Percentiles rank a stretch among this genome's conserved stretches.
Conservation (phyloP, 306 rosid species). For the Sicyos baderoa region DNA sequence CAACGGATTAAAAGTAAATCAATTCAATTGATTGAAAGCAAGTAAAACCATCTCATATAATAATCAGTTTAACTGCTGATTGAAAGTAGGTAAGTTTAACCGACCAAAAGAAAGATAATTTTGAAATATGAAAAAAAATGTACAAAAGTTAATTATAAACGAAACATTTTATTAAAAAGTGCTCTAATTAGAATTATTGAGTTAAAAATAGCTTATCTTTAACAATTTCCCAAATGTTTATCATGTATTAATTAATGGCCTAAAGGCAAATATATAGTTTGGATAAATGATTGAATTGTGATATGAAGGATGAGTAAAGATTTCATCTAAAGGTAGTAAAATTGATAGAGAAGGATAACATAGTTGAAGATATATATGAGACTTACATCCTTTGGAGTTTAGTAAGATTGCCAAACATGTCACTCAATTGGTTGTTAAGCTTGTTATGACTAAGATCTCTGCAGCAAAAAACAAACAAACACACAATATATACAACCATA, state of each 20-base stretch:
- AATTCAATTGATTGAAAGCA: too few species aligned
- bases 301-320: neutral
- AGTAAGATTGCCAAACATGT: constrained; percentile 54
- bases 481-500: constrained; percentile 17
- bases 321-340: neutral
- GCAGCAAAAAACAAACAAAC: constrained; percentile 23
- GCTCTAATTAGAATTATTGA: too few species aligned
- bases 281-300: neutral
- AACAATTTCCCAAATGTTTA: too few species aligned
- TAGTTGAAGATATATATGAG: neutral
- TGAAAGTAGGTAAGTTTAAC: too few species aligned
- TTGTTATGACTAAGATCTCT: constrained; percentile 67
- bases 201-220: too few species aligned
- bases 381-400: constrained; percentile 72
- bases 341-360: neutral
- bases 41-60: too few species aligned
- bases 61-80: too few species aligned
- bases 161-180: too few species aligned
- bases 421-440: constrained; percentile 65
- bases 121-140: too few species aligned
- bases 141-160: too few species aligned
- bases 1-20: too few species aligned
- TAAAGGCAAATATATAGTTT: neutral
- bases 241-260: neutral
- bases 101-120: too few species aligned